Conservation (phyloP, 2,329 filamentous ascomycete species). For the Colletotrichum tropicicola region DNA sequence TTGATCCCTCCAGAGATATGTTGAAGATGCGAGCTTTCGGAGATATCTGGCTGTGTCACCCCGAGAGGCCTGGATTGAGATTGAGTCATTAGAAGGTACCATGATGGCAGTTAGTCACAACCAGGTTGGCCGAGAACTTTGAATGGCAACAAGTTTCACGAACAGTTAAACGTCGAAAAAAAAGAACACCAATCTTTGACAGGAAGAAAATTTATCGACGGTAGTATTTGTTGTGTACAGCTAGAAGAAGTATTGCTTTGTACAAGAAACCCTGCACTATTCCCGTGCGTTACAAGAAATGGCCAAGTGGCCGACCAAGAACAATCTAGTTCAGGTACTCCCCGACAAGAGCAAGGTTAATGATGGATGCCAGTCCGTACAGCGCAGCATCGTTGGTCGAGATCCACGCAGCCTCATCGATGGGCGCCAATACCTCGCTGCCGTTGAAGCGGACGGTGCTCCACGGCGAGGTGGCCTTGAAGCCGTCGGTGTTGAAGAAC, state of each 20-base stretch:
- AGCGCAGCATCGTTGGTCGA: conserved; percentile 65
- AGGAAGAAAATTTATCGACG: neutral
- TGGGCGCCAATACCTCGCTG: conserved; percentile 52
- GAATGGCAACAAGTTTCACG: too few species aligned
- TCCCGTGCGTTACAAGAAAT: too few species aligned
- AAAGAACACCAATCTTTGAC: neutral
- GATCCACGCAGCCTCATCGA: conserved; percentile 66
- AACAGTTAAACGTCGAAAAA: neutral
- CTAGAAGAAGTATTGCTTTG: too few species aligned
- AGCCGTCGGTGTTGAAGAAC: conserved; percentile 57
- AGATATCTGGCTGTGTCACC: too few species aligned
- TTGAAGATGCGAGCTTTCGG: too few species aligned
- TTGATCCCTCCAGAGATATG: too few species aligned
- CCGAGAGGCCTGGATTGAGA: too few species aligned
- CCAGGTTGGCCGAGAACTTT: too few species aligned
- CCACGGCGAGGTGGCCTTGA: conserved; percentile 47
- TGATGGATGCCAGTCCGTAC: conserved; percentile 66
- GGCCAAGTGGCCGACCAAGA: too few species aligned
- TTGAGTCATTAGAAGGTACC: too few species aligned
- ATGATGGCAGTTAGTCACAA: too few species aligned
- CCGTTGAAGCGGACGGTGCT: conserved; percentile 49
- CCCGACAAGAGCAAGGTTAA: conserved; percentile 56
- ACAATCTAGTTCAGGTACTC: conserved; percentile 3
- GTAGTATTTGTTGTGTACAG: neutral
- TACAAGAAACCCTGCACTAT: too few species aligned